These are phyloP conservation scores for Inonotus obliquus DNA, from an alignment of 1,284 basidiomycete genomes.

Conservation along the genomic window DNA sequence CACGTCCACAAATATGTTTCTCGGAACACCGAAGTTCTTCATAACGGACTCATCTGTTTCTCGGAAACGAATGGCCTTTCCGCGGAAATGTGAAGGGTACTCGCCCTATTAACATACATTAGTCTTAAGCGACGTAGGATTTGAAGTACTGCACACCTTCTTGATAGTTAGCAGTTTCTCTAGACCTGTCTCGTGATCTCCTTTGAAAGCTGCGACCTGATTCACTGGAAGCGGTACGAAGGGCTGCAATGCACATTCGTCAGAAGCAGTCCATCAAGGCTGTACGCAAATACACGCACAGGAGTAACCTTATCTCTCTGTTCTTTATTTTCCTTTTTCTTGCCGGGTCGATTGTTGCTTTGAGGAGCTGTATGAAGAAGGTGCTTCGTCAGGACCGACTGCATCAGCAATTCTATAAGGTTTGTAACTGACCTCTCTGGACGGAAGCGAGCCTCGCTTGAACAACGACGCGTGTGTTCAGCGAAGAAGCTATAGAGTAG, in stretches of 20 bases:
- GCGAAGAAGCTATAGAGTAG: not conserved
- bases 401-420: not conserved
- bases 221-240: constrained; percentile 12
- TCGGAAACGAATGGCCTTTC: constrained; percentile 40
- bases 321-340: constrained; percentile 8
- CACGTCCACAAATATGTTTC: constrained; percentile 60
- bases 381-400: not conserved
- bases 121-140: not conserved
- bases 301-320: constrained; percentile 10
- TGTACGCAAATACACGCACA: not conserved
- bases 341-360: not conserved
- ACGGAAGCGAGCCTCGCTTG: constrained; percentile 11
- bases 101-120: not conserved
- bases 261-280: not conserved
- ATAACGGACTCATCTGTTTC: constrained; percentile 44
- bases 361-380: not conserved
- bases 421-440: not conserved
- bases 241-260: not conserved
- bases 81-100: constrained; percentile 24
- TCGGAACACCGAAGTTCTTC: constrained; percentile 61
- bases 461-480: not conserved
- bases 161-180: not conserved
- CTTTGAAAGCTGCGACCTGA: constrained; percentile 1
- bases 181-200: not conserved
- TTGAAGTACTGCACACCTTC: constrained; percentile 1